phyloP scores from a whole-genome alignment of 495 filamentous ascomycete species.

The Podospora sp. region DNA sequence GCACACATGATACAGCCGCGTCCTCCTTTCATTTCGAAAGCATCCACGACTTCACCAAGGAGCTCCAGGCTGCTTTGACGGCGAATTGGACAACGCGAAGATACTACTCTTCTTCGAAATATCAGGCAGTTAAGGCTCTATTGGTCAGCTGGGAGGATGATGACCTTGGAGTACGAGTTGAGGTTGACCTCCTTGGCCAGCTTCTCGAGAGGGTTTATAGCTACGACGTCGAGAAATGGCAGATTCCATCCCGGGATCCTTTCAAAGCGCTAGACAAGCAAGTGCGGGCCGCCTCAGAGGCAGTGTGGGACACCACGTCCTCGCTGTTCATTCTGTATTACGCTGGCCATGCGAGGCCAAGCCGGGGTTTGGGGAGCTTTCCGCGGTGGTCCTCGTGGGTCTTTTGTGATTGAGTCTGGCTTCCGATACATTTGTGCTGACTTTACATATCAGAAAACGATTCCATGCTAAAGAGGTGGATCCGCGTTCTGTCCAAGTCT shows the following conservation, averaged over 20 bases:
- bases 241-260: not conserved
- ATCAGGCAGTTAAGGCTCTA: slow-evolving; percentile 3
- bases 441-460: too few relatives aligned
- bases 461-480: not conserved
- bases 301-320: not conserved
- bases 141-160: slow-evolving; percentile 17
- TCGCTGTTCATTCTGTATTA: slow-evolving; percentile 17
- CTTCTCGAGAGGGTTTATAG: not conserved
- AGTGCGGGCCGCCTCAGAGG: not conserved
- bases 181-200: slow-evolving; percentile 7
- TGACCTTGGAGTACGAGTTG: slow-evolving; percentile 9
- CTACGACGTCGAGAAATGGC: not conserved
- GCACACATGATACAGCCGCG: slow-evolving; percentile 9
- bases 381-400: slow-evolving; percentile 13
- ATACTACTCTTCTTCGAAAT: not conserved
- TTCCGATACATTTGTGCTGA: not conserved
- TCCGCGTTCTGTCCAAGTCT: slow-evolving; percentile 9
- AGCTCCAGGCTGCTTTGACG: not conserved
- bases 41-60: slow-evolving; percentile 5
- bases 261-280: not conserved
- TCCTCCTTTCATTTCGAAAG: slow-evolving; percentile 7
- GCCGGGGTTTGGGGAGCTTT: not conserved
- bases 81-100: slow-evolving; percentile 1
- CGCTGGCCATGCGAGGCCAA: slow-evolving; percentile 11
- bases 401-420: not conserved